A percentile compares a stretch with the other conserved stretches of the same genome.
Evolutionary conservation across 768 basidiomycete genomes (phyloP).

Genomic region (Phaeotremella skinneri): DNA sequence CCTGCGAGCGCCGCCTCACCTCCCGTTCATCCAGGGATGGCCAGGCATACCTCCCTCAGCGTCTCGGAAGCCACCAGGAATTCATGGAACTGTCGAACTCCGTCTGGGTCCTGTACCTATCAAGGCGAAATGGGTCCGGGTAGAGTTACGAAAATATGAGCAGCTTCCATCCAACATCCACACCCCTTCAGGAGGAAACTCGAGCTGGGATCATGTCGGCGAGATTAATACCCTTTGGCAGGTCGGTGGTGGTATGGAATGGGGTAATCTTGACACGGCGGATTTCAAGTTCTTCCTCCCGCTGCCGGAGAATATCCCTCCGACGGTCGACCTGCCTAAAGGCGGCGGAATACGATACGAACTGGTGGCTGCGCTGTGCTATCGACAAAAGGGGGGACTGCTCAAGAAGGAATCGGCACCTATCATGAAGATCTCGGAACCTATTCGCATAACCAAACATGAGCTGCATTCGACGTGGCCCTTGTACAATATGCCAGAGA

Average conservation of each 20-base stretch:
- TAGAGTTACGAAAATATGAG: conserved; percentile 89
- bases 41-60: conserved; percentile 45
- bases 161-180: conserved; percentile 50
- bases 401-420: conserved; percentile 74
- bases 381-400: conserved; percentile 80
- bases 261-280: conserved; percentile 63
- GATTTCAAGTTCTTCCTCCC: conserved; percentile 88
- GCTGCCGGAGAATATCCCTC: conserved; percentile 87
- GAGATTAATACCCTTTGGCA: conserved; percentile 83
- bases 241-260: conserved; percentile 64
- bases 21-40: conserved; percentile 49
- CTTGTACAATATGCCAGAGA: conserved; percentile 56
- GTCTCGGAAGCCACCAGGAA: conserved; percentile 39
- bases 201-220: conserved; percentile 46
- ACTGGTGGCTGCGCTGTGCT: conserved; percentile 79
- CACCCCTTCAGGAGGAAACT: conserved; percentile 15
- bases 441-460: conserved; percentile 85
- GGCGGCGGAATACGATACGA: conserved; percentile 85
- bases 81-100: conserved; percentile 68
- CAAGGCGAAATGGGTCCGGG: conserved; percentile 87
- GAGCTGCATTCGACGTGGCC: conserved; percentile 93
- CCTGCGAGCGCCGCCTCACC: conserved; percentile 48
- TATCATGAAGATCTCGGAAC: conserved; percentile 65
- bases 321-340: conserved; percentile 68
- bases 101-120: conserved; percentile 66